Base-by-base conservation (phyloP, 257 asterid species). In the Ajuga chamaepitys region DNA sequence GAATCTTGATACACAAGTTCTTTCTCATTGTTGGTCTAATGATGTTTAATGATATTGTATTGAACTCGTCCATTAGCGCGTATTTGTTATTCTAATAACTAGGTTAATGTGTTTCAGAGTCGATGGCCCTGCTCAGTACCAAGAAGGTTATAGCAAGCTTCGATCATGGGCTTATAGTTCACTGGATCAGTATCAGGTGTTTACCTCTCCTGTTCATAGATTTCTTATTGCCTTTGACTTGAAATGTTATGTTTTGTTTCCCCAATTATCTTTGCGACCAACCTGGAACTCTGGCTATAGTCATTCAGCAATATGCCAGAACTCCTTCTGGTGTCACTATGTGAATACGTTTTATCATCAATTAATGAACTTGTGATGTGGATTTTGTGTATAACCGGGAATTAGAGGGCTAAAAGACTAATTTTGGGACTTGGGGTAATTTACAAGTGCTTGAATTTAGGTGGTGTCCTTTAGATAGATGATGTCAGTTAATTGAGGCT, bases 121-220 rank as follows among this genome's bases (percentile, higher is more conserved):
- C 63, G 96, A 77, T 14, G 76, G 69, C 70, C 97, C 97, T 46
- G 82, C 82, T 25, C 91, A 85, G 74, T 90, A 87, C 82, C 95
- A 84, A 7, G 97, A 89, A 56, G 96, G 88, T 26, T 94, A 94
- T 74, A 71, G 80, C 80, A 89, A 86, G 78, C 95, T 94, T 62
- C 90, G 99, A 30, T 80, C 95, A 10, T 94, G 99, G 99, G 94
- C 99, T 42, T 86, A 94, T 66, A 83, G 83, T 77, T 90, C 99
- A 3, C 80, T 94, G 75, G 99, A 94, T 68, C 87, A 83, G 56
- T 94, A 94, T 76, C 95, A 90, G 96, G 98, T 88, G 38, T 44
- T 52, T 55, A 26, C 53, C 60, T 9, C 41, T 70, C 64, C 30
- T 21, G 13, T 44, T 57, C 2, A 13, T 35, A 30, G 22, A 20